Evolutionary conservation across 1,139 yeast species (phyloP).

Genomic region (Debaryomyces sp.): DNA sequence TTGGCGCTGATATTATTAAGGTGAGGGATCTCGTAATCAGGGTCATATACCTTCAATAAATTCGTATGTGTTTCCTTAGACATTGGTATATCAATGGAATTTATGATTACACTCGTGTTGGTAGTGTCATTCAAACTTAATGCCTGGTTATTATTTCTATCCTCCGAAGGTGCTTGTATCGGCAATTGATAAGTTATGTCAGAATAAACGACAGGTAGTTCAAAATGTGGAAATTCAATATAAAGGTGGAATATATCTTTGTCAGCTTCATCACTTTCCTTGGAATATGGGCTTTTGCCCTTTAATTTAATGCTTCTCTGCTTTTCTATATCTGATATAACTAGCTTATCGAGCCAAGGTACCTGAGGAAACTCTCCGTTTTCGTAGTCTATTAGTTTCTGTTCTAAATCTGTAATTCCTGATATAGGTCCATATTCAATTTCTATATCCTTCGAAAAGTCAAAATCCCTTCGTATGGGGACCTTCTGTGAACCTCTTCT

Average conservation of each 20-base stretch:
- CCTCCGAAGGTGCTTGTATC: conserved; percentile 7
- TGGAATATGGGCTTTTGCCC: conserved; percentile 12
- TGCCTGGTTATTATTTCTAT: conserved; percentile 6
- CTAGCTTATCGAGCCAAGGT: conserved; percentile 77
- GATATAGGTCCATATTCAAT: conserved; percentile 27
- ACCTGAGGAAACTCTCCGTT: conserved; percentile 64
- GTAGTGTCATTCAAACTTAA: conserved; percentile 13
- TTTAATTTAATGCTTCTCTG: conserved; percentile 8
- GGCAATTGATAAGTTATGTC: conserved; percentile 44
- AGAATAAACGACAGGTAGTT: conserved; percentile 78
- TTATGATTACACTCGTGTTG: conserved; percentile 32
- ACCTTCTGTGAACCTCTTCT: conserved; percentile 45
- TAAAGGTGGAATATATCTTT: conserved; percentile 48
- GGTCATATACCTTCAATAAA: conserved; percentile 36
- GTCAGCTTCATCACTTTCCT: conserved; percentile 22
- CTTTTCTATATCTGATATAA: conserved; percentile 59
- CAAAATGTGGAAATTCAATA: conserved; percentile 76
- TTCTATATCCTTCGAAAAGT: conserved; percentile 4
- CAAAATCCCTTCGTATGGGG: conserved; percentile 20
- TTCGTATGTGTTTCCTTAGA: conserved; percentile 14
- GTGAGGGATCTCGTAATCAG: conserved; percentile 34
- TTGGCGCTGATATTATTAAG: conserved; percentile 7
- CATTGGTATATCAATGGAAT: conserved; percentile 39
- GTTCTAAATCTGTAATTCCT: conserved; percentile 46
- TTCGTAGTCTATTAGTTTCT: conserved; percentile 62